Evolutionary conservation across 257 asterid genomes (phyloP), one percentile per base, ranked within the genome.

Genomic region (Coffea canephora): DNA sequence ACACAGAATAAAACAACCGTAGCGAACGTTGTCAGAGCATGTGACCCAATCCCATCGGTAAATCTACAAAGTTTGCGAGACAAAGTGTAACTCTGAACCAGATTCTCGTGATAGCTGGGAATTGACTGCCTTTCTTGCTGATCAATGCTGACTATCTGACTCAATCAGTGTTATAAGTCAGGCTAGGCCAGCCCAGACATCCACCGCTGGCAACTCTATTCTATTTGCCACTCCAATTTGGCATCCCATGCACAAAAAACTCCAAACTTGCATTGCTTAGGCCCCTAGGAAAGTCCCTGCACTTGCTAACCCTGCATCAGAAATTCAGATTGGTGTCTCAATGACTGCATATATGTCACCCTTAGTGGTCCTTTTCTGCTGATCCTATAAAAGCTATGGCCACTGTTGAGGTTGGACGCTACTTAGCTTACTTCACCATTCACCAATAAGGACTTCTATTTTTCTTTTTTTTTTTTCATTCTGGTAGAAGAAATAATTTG

Each of bases 41-140:
- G 91, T 88, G 94, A 85, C 45, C 78, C 78, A 79, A 50, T 84
- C 80, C 65, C 55, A 79, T 78, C 68, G 86, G 73, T 82, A 82
- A 69, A 48, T 14, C 19, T 31, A 8, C 69, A 69, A 69, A 49
- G 77, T 52, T 54, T 43, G 76, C 71, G 70, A 84, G 86, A 82
- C 82, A 83, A 78, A 85, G 54, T 46, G 72, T 52, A 71, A 46
- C 54, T 39, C 43, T 75, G 81, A 80, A 69, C 76, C 78, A 78
- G 70, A 75, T 77, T 74, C 93, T 86, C 91, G 90, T 88, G 90
- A 88, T 78, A 14, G 78, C 83, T 84, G 77, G 77, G 72, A 49
- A 65, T 73, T 39, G 76, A 74, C 19, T 50, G 78, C 78, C 41
- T 46, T 39, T 39, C 43, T 39, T 39, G 4, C 43, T 39, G 43